Evolutionary conservation across 1,139 yeast genomes (phyloP).

Genomic region (Saccharomycopsis crataegensis): DNA sequence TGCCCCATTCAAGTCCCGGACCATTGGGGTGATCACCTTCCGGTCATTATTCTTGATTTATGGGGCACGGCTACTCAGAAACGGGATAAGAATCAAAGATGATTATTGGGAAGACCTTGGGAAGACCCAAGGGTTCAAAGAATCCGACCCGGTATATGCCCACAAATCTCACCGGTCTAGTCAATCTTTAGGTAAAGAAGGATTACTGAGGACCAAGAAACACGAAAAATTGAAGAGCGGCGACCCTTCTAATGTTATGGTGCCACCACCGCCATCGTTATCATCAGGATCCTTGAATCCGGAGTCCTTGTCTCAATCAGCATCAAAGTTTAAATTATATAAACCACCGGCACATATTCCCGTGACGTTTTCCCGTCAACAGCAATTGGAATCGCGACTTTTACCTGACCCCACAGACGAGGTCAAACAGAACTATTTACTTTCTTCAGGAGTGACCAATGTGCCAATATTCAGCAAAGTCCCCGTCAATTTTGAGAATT

Average conservation of each 20-base stretch:
- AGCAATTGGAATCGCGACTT: conserved; percentile 9
- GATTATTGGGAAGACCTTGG: conserved; percentile 76
- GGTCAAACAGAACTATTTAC: conserved; percentile 17
- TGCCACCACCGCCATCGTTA: neutral
- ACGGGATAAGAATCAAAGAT: conserved; percentile 61
- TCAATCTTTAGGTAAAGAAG: neutral
- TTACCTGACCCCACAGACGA: conserved; percentile 15
- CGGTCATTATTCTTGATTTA: conserved; percentile 61
- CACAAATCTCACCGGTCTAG: neutral
- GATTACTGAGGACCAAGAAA: neutral
- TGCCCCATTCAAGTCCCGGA: conserved; percentile 58
- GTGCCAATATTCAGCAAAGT: conserved; percentile 13
- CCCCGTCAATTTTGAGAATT: neutral
- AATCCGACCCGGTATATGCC: conserved; percentile 36
- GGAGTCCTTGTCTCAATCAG: neutral
- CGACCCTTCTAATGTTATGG: neutral
- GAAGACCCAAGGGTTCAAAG: conserved; percentile 47
- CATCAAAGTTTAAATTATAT: conserved; percentile 15
- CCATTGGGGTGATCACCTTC: conserved; percentile 55
- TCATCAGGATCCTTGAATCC: too few relatives aligned
- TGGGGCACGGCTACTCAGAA: conserved; percentile 58
- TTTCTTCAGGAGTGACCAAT: conserved; percentile 16
- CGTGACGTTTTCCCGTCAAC: conserved; percentile 4
- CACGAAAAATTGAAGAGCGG: neutral
- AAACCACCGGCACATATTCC: conserved; percentile 4